Base-by-base conservation (phyloP, 2,329 filamentous ascomycete species). In the Tolypocladium paradoxum region DNA sequence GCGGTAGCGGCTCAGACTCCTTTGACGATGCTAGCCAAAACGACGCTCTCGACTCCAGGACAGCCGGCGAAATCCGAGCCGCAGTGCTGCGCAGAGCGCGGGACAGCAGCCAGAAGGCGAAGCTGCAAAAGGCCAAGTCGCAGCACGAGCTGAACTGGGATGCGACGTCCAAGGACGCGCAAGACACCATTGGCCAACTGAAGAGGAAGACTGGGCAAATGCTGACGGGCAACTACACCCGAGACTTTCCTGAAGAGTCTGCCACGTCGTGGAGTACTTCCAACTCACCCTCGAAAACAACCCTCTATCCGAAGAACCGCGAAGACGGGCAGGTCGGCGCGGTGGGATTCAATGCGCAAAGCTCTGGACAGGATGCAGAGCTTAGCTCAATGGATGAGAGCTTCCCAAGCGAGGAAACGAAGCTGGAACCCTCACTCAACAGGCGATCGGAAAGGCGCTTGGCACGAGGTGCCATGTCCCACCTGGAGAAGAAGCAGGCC, bases 231-330 rank as follows among this genome's bases (percentile, higher is more conserved):
- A 76, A 74, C 56, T 79, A 73, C 55, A 64, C 65, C 9, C 72
- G 71, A 34, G 77, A 80, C 60, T 80, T 79, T 54, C 75, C 76
- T 0, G 76, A 80, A 54, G 76, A 79, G 4, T 78, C 77, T 52
- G 58, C 69, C 0, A 61, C 62, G 6, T 69, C 70, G 1, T 78
- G 76, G 76, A 66, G 63, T 40, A 58, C 54, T 7, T 48, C 58
- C 9, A 61, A 65, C 18, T 65, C 64, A 4, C 11, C 55, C 4
- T 63, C 62, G 1, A 61, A 63, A 27, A 58, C 62, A 3, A 56
- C 61, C 2, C 49, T 68, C 6, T 53, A 60, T 22, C 64, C 66
- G 7, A 60, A 60, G 27, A 52, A 55, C 45, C 29, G 50, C 18
- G 53, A 37, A 20, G 40, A 50, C 1, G 9, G 37, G 11, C 40